Evolutionary conservation across 208 protist genomes (phyloP).

Genomic region (Novymonas esmeraldas): DNA sequence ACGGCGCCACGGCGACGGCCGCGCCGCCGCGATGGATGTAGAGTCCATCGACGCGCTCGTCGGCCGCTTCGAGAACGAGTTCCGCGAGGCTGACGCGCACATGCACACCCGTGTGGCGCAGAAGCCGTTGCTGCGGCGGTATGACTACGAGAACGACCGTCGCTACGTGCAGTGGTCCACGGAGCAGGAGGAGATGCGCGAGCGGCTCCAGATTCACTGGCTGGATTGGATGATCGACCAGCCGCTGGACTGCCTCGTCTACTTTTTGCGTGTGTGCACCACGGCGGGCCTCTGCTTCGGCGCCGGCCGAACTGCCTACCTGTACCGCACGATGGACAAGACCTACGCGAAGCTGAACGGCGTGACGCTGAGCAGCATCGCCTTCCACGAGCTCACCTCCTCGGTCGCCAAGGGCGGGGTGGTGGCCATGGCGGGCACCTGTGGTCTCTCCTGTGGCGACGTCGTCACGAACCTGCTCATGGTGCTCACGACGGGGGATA

Average conservation of each 20-base stretch:
- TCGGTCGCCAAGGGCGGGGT: conserved; percentile 65
- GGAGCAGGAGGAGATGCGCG: conserved; percentile 59
- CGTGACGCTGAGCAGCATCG: conserved; percentile 61
- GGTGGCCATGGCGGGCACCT: conserved; percentile 45
- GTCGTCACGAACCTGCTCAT: conserved; percentile 34
- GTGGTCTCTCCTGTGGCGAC: conserved; percentile 61
- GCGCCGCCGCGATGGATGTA: conserved; percentile 51
- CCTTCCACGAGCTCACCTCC: conserved; percentile 63
- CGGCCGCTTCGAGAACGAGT: conserved; percentile 52
- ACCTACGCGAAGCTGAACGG: conserved; percentile 89
- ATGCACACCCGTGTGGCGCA: conserved; percentile 49
- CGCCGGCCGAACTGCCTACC: conserved; percentile 65
- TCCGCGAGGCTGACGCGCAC: conserved; percentile 52
- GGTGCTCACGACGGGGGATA: conserved; percentile 33
- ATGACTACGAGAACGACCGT: conserved; percentile 80
- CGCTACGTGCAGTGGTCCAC: conserved; percentile 77
- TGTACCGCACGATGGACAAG: conserved; percentile 92
- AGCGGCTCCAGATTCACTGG: conserved; percentile 79
- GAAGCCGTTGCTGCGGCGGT: conserved; percentile 37
- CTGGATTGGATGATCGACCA: conserved; percentile 81
- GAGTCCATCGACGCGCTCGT: conserved; percentile 74
- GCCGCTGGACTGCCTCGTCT: conserved; percentile 48
- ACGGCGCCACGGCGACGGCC: conserved; percentile 41
- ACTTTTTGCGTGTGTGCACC: conserved; percentile 67
- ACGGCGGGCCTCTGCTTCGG: conserved; percentile 81